Evolutionary conservation across 257 asterid species (phyloP).

Genomic region (Forsythia viridissima): DNA sequence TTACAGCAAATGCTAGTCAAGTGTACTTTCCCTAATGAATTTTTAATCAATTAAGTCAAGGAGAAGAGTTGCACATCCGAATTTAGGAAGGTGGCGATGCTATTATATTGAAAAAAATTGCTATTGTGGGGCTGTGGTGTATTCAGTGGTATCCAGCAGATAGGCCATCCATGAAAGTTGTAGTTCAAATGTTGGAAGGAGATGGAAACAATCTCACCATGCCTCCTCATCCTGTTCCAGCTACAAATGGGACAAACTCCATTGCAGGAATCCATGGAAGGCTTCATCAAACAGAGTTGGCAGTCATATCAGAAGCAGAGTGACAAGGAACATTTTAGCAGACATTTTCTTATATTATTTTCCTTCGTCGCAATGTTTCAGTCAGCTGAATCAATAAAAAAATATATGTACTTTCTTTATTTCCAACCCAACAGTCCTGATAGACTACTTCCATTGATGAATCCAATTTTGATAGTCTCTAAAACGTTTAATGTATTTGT

Average conservation of each 20-base stretch:
- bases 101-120: constrained; percentile 21
- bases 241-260: not conserved
- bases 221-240: constrained; percentile 35
- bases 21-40: constrained; percentile 28
- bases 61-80: constrained; percentile 9
- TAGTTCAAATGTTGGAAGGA: constrained; percentile 42
- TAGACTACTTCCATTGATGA: no score
- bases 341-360: no score
- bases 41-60: constrained; percentile 12
- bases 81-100: constrained; percentile 18
- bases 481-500: no score
- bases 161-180: constrained; percentile 35
- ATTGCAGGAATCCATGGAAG: constrained; percentile 1
- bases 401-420: no score
- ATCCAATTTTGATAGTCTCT: no score
- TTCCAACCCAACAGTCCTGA: no score
- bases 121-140: constrained; percentile 35
- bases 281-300: constrained; percentile 18
- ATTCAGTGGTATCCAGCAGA: constrained; percentile 39
- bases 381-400: not conserved
- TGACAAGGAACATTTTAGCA: not conserved
- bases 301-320: constrained; percentile 2
- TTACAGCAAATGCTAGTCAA: not conserved
- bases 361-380: not conserved
- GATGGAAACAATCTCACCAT: constrained; percentile 24